Evolutionary conservation across 1,284 basidiomycete species (phyloP).

Genomic region (Rugiboletus extremiorientalis): DNA sequence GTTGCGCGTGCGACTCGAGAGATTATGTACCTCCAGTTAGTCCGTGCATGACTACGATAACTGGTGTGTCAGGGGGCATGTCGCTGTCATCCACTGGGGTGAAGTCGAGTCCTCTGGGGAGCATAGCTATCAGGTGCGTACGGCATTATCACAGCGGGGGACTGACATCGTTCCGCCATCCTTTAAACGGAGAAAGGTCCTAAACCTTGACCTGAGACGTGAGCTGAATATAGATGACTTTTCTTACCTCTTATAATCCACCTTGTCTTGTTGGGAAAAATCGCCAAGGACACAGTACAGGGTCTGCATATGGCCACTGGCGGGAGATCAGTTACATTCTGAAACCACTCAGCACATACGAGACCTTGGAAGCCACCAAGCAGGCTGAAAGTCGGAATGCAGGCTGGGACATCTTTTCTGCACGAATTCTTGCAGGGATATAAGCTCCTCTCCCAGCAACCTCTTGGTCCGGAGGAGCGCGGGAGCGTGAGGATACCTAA

Average conservation of each 20-base stretch:
- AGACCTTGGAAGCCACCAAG: slow-evolving; percentile 74
- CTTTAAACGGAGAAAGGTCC: slow-evolving; percentile 56
- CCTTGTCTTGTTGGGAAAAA: slow-evolving; percentile 71
- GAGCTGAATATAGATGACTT: background rate
- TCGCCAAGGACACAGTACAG: slow-evolving; percentile 68
- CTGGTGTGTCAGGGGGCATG: slow-evolving; percentile 66
- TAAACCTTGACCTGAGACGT: slow-evolving; percentile 24
- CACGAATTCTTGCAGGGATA: slow-evolving; percentile 54
- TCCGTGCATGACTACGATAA: slow-evolving; percentile 85
- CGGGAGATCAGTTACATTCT: slow-evolving; percentile 7
- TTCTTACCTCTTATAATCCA: slow-evolving; percentile 61
- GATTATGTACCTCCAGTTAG: slow-evolving; percentile 76
- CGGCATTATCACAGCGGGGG: background rate
- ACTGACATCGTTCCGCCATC: slow-evolving; percentile 74
- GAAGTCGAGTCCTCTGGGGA: slow-evolving; percentile 69
- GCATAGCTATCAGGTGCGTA: background rate
- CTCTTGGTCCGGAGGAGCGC: slow-evolving; percentile 40
- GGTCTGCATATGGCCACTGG: slow-evolving; percentile 73
- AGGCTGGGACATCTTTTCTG: slow-evolving; percentile 59
- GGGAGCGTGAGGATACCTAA: slow-evolving; percentile 41
- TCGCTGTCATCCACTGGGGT: slow-evolving; percentile 54
- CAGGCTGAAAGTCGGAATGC: slow-evolving; percentile 51
- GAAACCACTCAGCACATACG: background rate
- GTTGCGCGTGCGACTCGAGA: background rate
- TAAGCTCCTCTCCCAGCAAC: slow-evolving; percentile 4